Percentiles rank a stretch among this genome's conserved stretches.
These are phyloP conservation scores for Kodamaea laetipori DNA, from an alignment of 805 yeast species.

Conservation along the genomic window DNA sequence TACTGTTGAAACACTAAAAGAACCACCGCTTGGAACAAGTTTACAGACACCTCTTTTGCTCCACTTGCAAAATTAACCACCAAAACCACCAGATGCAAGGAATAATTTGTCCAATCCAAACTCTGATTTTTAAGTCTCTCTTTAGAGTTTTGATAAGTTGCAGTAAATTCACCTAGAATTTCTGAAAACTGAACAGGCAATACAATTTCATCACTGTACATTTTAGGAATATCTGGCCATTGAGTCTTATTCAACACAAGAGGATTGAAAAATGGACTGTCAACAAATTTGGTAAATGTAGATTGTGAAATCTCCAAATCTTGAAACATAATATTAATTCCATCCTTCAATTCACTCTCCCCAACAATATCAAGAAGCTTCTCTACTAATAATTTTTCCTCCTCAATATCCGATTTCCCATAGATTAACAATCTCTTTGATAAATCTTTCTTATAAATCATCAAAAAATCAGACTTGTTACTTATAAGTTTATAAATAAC, in stretches of 20 bases:
- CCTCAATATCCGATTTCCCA: constrained; percentile 19
- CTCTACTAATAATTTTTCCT: constrained; percentile 27
- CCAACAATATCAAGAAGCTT: constrained; percentile 31
- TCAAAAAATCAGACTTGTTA: constrained; percentile 36
- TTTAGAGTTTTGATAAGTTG: constrained; percentile 21
- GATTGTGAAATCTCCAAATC: constrained; percentile 29
- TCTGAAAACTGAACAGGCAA: constrained; percentile 27
- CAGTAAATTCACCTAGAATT: constrained; percentile 24
- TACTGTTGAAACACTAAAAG: constrained; percentile 38
- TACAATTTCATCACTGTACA: constrained; percentile 14
- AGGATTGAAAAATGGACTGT: constrained; percentile 25
- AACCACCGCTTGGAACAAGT: constrained; percentile 47
- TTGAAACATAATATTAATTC: constrained; percentile 35
- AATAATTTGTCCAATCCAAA: constrained; percentile 45
- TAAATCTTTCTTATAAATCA: constrained; percentile 35
- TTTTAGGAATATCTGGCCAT: constrained; percentile 44
- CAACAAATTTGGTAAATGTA: constrained; percentile 19
- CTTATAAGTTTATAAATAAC: constrained; percentile 34
- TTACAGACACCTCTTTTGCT: constrained; percentile 36
- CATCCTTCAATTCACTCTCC: constrained; percentile 30
- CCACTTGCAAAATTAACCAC: constrained; percentile 33
- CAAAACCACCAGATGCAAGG: constrained; percentile 44
- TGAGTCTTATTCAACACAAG: constrained; percentile 35
- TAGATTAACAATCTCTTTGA: constrained; percentile 38
- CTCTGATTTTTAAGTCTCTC: constrained; percentile 27